Evolutionary conservation across 2,329 filamentous ascomycete species (phyloP).

Genomic region (Paecilomyces formosus): DNA sequence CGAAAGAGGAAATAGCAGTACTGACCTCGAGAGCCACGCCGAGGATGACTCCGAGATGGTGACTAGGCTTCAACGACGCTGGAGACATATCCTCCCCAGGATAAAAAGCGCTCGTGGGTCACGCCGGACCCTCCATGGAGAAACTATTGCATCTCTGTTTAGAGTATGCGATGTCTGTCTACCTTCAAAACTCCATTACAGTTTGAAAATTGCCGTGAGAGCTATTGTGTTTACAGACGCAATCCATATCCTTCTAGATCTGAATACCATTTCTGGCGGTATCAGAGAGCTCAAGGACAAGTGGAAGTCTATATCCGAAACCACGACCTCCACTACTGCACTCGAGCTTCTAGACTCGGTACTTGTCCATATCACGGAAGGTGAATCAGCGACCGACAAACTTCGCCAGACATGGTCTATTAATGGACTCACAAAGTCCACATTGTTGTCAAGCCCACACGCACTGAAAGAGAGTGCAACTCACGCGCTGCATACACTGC

Average conservation of each 20-base stretch:
- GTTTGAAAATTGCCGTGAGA: conserved; percentile 4
- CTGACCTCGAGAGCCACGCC: conserved; percentile 1
- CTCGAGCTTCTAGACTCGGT: conserved; percentile 7
- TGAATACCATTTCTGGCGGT: not conserved
- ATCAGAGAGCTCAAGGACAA: conserved; percentile 1
- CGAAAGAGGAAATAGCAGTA: not conserved
- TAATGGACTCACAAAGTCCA: not conserved
- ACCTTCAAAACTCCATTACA: not conserved
- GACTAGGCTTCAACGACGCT: conserved; percentile 7
- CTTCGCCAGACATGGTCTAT: conserved; percentile 5
- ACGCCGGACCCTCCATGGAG: not conserved
- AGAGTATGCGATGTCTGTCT: not conserved
- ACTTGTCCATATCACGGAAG: not conserved
- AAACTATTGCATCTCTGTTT: not conserved
- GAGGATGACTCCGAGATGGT: conserved; percentile 3
- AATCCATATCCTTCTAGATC: conserved; percentile 1
- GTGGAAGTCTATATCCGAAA: conserved; percentile 3
- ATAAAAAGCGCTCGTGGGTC: conserved; percentile 1
- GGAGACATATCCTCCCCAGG: conserved; percentile 5
- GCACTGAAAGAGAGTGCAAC: conserved; percentile 1
- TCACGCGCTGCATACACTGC: conserved; percentile 4
- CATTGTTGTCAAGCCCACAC: not conserved
- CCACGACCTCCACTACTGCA: not conserved
- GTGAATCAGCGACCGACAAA: conserved; percentile 2
- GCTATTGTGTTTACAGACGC: conserved; percentile 8